Evolutionary conservation across 1,284 basidiomycete species (phyloP), one percentile per base, ranked within the genome.

Genomic region (Pseudozyma sp.): DNA sequence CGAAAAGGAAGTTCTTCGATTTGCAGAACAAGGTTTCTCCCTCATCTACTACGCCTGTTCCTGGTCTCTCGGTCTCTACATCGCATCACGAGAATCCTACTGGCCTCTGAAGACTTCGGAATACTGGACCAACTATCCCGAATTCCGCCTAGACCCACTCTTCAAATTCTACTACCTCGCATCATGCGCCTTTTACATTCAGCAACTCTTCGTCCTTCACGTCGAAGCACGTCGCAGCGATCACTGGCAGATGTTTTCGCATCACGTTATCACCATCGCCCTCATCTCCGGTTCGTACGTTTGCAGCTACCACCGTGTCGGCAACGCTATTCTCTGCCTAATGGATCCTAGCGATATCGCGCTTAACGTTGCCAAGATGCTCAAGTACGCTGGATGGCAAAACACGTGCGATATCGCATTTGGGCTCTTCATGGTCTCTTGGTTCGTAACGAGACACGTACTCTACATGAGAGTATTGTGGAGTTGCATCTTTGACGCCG

Each of bases 291-390:
- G 87, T 35, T 94, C 92, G 83, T 99, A 97, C 86, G 88, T 88
- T 59, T 90, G 89, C 85, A 92, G 95, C 86, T 92, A 91, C 82
- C 95, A 93, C 10, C 91, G 93, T 40, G 89, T 96, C 52, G 96
- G 96, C 18, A 93, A 91, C 76, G 87, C 94, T 49, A 90, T 97
- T 64, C 91, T 97, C 88, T 88, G 93, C 57, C 87, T 97, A 40
- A 96, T 97, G 94, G 96, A 99, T 83, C 91, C 90, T 72, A 92
- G 91, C 84, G 96, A 99, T 86, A 92, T 98, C 61, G 90, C 94
- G 81, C 86, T 99, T 10, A 93, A 95, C 7, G 40, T 69, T 70
- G 95, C 94, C 16, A 99, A 99, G 86, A 95, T 98, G 92, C 86
- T 93, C 75, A 92, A 92, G 63, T 99, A 99, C 86, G 87, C 95